Evolutionary conservation across 169 alveolate species (phyloP), one percentile per base, ranked within the genome.

Genomic region (Haemoproteus tartakovskyi): DNA sequence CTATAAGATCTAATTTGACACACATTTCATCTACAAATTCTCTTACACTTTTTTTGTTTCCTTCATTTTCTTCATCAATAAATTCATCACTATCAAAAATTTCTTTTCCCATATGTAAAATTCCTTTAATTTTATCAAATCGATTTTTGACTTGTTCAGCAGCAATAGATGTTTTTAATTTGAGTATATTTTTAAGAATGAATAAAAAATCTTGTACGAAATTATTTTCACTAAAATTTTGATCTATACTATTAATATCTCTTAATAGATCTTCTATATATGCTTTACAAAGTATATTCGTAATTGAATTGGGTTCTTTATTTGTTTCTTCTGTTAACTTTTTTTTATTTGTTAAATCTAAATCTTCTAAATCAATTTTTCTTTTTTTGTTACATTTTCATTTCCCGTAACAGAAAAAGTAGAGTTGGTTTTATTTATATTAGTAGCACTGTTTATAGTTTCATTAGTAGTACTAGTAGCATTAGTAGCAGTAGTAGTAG

Each of bases 201-300:
- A 52, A 67, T 57, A 67, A 36, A 67, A 52, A 67, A 26, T 67
- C 82, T 0, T 56, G n/a, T n/a, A n/a, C 50, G n/a, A 12, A 43
- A 16, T 67, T 67, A 2, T 16, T 37, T 51, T 52, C 67, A 46
- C 50, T 67, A 11, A 67, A 67, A 40, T 67, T 43, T 0, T 46
- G 30, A 24, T 43, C 70, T 40, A 67, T 18, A 33, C 56, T 47
- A 9, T 6, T 67, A 11, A 67, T 67, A 41, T 67, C 82, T 46
- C 56, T 67, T 11, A 67, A 24, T 3, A 67, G 22, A 29, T 67
- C 82, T 54, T 67, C 82, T 8, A 67, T 43, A n/a, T 67, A 67
- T 1, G 59, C 43, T 46, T 67, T 67, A 26, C 74, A 52, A 11
- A 67, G n/a, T n/a, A 38, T 37, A 14, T 18, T 67, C 26, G 43